A percentile compares a stretch with the other conserved stretches of the same genome.
Conservation (phyloP, 2,329 filamentous ascomycete species). For the Botrytis hyacinthi region DNA sequence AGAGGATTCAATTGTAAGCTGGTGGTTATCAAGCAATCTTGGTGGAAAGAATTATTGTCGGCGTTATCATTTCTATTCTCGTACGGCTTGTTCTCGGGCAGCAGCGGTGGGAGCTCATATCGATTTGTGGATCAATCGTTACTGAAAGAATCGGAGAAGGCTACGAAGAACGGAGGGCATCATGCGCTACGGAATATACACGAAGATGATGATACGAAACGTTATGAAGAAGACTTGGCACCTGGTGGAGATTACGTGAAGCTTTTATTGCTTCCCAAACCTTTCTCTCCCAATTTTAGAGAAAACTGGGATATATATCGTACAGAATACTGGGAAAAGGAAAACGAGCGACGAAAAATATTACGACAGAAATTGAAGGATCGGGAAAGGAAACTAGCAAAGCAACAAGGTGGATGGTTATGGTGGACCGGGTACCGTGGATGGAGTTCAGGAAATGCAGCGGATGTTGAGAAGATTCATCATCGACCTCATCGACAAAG, state of each 20-base stretch:
- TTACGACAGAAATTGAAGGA: constrained; percentile 68
- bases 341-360: constrained; percentile 82
- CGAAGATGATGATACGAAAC: constrained; percentile 61
- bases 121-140: constrained; percentile 70
- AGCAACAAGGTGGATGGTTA: constrained; percentile 68
- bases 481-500: constrained; percentile 32
- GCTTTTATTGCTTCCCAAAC: constrained; percentile 85
- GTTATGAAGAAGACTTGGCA: constrained; percentile 84
- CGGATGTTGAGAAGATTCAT: constrained; percentile 38
- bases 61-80: constrained; percentile 76
- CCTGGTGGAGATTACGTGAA: constrained; percentile 90
- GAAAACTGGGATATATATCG: constrained; percentile 97
- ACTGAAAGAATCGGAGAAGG: constrained; percentile 58
- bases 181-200: constrained; percentile 44
- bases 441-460: constrained; percentile 41
- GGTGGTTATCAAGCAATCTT: constrained; percentile 78
- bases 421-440: constrained; percentile 82
- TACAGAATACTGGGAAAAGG: constrained; percentile 92
- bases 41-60: constrained; percentile 75
- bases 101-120: constrained; percentile 65
- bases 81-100: constrained; percentile 68
- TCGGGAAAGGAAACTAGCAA: constrained; percentile 65
- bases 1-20: constrained; percentile 95
- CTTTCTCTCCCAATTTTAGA: constrained; percentile 89
- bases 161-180: constrained; percentile 48